A percentile compares a stretch with the other conserved stretches of the same genome.
Evolutionary conservation across 495 filamentous ascomycete genomes (phyloP).

Genomic region (Hyaloscypha finlandica): DNA sequence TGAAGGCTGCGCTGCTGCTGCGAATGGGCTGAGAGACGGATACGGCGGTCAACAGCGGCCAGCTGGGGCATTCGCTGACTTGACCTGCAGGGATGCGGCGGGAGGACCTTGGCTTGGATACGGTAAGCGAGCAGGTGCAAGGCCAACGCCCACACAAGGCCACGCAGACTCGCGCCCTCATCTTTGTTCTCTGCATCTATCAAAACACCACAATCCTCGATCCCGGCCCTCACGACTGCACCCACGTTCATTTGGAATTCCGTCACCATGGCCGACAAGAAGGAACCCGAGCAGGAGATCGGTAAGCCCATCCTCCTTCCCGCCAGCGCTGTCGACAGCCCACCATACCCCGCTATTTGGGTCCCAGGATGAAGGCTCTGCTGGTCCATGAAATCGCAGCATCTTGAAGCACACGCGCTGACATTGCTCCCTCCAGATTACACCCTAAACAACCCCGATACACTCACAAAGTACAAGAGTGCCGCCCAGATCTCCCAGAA

Average conservation of each 20-base stretch:
- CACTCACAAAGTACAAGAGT: slow-evolving; percentile 97
- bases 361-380: slow-evolving; percentile 4
- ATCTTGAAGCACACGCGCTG: slow-evolving; percentile 9
- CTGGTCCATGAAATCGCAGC: slow-evolving; percentile 5
- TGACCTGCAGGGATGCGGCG: slow-evolving; percentile 10
- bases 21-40: too few relatives aligned
- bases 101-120: slow-evolving; percentile 5
- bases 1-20: neutral
- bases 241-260: slow-evolving; percentile 7
- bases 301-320: slow-evolving; percentile 38
- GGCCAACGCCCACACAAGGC: slow-evolving; percentile 11
- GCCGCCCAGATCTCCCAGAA: slow-evolving; percentile 93
- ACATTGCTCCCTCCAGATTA: slow-evolving; percentile 63
- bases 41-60: neutral
- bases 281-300: slow-evolving; percentile 39
- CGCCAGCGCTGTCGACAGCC: slow-evolving; percentile 27
- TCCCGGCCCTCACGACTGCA: neutral
- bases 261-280: slow-evolving; percentile 35
- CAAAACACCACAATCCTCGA: neutral
- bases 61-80: neutral
- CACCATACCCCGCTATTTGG: slow-evolving; percentile 34
- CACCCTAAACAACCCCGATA: slow-evolving; percentile 93
- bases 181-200: neutral
- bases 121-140: slow-evolving; percentile 12
- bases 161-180: neutral